phyloP scores from a whole-genome alignment of 441 rosid species.

The Adansonia rubrostipa region DNA sequence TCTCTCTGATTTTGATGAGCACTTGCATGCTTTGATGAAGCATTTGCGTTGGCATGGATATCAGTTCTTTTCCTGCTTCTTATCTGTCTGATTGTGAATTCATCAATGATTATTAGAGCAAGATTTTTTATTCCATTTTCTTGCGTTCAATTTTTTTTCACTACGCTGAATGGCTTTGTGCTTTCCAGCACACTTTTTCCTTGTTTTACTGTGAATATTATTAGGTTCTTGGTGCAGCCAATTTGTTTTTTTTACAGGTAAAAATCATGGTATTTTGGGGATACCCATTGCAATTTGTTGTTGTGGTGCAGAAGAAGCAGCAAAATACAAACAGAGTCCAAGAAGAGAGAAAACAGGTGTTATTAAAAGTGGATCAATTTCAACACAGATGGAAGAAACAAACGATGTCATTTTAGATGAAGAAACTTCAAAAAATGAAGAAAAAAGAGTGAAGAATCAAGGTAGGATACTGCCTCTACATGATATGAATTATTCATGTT shows the following conservation, averaged over 20 bases:
- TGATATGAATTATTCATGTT: slow-evolving; percentile 8
- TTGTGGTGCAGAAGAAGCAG: slow-evolving; percentile 9
- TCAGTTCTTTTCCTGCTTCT: not conserved
- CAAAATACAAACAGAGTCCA: not conserved
- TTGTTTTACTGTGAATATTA: not conserved
- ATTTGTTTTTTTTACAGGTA: not conserved
- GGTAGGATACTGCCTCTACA: slow-evolving; percentile 9
- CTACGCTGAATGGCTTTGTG: not conserved
- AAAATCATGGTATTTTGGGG: not conserved
- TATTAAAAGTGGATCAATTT: not conserved
- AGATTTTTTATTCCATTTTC: not conserved
- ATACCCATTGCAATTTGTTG: not conserved
- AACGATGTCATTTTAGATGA: not conserved
- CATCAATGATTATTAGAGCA: slow-evolving; percentile 2
- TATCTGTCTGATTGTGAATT: not conserved
- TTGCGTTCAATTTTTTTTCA: not conserved
- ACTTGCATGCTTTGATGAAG: not conserved
- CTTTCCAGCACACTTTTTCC: not conserved
- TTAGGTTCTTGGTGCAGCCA: not conserved
- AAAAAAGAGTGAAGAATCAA: slow-evolving; percentile 6
- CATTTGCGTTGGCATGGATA: slow-evolving; percentile 3
- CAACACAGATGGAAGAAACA: slow-evolving; percentile 8
- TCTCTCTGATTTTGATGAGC: not conserved
- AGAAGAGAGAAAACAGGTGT: slow-evolving; percentile 2
- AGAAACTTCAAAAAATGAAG: not conserved